Base-by-base conservation (phyloP, 345 rosid species). In the Brassica juncea region DNA sequence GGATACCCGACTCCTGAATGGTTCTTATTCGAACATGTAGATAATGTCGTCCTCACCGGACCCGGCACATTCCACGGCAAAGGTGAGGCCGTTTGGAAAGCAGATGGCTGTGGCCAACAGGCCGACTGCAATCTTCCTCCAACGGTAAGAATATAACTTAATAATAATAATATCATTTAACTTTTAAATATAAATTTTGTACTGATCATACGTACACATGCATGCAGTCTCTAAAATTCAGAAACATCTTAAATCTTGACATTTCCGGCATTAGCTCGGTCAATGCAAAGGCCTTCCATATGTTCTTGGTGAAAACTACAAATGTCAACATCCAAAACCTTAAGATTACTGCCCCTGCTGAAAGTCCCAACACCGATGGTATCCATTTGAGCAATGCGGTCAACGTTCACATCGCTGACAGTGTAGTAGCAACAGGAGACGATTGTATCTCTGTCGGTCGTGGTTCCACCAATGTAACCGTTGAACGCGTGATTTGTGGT, bases 261-360 rank as follows among this genome's bases (percentile, higher is more conserved):
- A 25, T 92, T 1, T 61, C 28, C 10, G 86, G 78, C 12, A 75
- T 91, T 62, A 82, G 69, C 19, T 88, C 84, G 19, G 37, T 83
- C 35, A 83, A 92, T 58, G 78, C 87, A 88, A 87, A 81, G 76
- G 88, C 81, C 25, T 90, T 87, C 80, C 97, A 92, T 72, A 73
- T 85, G 64, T 82, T 82, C 71, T 9, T 90, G 0, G 74, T 82
- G 3, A 52, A 71, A 23, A 73, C 81, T n/a, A n/a, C 16, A 0
- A 72, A 79, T 54, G 44, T 87, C 42, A 81, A 67, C 0, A 14
- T 76, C 54, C 19, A 37, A 25, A 72, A 77, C 71, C 69, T 90
- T 37, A 86, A 73, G 34, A 52, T 90, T 15, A 69, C 75, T 2
- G 97, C 94, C 4, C 94, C 92, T 0, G 88, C 10, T 0, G 74